phyloP scores from a whole-genome alignment of 2,329 filamentous ascomycete species.

The Onygena corvina region DNA sequence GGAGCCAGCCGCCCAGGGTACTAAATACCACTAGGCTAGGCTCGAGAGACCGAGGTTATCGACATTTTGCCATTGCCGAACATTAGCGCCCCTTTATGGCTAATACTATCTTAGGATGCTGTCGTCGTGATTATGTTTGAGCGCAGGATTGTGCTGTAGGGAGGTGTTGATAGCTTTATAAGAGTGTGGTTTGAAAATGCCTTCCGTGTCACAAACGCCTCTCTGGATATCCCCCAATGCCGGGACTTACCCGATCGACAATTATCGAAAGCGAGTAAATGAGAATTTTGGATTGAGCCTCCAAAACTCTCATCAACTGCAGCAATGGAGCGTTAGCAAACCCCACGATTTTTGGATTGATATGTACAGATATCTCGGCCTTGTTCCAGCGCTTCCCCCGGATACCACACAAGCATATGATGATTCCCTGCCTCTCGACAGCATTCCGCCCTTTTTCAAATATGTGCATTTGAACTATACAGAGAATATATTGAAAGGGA shows the following conservation, averaged over 20 bases:
- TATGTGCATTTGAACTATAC: slow-evolving; percentile 30
- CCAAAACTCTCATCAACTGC: slow-evolving; percentile 26
- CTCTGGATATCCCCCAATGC: slow-evolving; percentile 15
- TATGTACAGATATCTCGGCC: slow-evolving; percentile 29
- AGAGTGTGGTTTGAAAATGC: neutral
- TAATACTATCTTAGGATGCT: too few relatives aligned
- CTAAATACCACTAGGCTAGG: too few relatives aligned
- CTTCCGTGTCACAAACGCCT: neutral
- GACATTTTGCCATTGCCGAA: too few relatives aligned
- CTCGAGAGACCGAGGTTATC: too few relatives aligned
- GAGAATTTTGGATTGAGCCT: slow-evolving; percentile 12
- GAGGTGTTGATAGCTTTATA: too few relatives aligned
- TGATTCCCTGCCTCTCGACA: slow-evolving; percentile 25
- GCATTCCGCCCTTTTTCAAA: slow-evolving; percentile 31
- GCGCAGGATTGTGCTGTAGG: too few relatives aligned
- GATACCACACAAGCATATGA: slow-evolving; percentile 29
- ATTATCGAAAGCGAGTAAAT: slow-evolving; percentile 15
- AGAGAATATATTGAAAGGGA: slow-evolving; percentile 31
- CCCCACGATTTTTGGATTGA: slow-evolving; percentile 36
- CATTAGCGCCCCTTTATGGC: too few relatives aligned
- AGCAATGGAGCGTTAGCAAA: slow-evolving; percentile 30
- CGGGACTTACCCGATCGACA: slow-evolving; percentile 14
- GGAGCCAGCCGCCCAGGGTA: too few relatives aligned
- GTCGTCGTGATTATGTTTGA: too few relatives aligned
- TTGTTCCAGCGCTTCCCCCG: slow-evolving; percentile 27